Evolutionary conservation across 371 early-diverging fungal genomes (phyloP), one percentile per base, ranked within the genome.

Genomic region (Nosema muscidifuracis): DNA sequence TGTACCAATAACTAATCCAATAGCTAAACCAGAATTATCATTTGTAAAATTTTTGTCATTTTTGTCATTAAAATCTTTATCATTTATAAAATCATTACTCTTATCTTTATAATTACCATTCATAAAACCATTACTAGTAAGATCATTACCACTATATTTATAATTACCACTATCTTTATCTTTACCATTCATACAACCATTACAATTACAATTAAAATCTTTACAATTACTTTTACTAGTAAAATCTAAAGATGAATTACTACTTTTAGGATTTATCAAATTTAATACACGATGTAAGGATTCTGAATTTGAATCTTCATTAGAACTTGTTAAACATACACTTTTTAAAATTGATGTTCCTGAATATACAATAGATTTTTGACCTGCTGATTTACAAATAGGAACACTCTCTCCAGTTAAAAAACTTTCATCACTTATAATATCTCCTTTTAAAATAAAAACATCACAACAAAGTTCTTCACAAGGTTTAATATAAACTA

Each of bases 401-500:
- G 94, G 90, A 20, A 90, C 82, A 13, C 89, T 87, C 81, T 98
- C 92, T 56, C 99, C 99, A 1, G 99, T 99, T 26, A 99, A 86
- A 93, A 96, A 94, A 71, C 89, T 88, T 82, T 99, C 99, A 81
- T 96, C 94, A 53, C 93, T 88, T 65, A 97, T 92, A 75, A 94
- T 93, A 75, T 92, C 93, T n/a, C 97, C 97, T 20, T 89, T 85
- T n/a, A 97, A 82, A 24, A 99, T 85, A 38, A 92, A 82, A 0
- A 90, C 91, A 83, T 99, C 99, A 82, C 95, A 95, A 0, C 93
- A 93, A 33, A 94, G 85, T n/a, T 71, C 73, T 65, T 67, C 53
- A 58, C 44, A 56, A 18, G 69, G 66, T n/a, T 69, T 57, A 31
- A 82, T 42, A 4, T 64, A 61, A 0, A 82, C 50, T 40, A 77